phyloP scores from a whole-genome alignment of 768 basidiomycete genomes.

The Hydnomerulius pinastri region DNA sequence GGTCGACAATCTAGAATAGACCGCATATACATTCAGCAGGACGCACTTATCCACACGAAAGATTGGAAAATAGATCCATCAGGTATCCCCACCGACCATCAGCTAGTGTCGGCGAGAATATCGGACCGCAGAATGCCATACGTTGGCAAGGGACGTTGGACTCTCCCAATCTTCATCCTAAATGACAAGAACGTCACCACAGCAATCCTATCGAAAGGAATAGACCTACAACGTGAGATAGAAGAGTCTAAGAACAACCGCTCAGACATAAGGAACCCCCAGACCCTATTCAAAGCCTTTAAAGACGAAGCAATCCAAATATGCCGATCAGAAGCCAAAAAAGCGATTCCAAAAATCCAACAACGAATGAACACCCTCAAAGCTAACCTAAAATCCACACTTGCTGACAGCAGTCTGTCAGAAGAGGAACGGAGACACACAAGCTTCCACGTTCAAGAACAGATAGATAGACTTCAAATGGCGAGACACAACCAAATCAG shows the following conservation, averaged over 20 bases:
- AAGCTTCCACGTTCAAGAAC: background rate
- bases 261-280: background rate
- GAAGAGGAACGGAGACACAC: background rate
- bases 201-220: background rate
- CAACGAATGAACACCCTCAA: background rate
- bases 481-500: background rate
- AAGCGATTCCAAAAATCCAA: background rate
- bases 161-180: conserved; percentile 2
- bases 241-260: background rate
- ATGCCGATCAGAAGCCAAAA: background rate
- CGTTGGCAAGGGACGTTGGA: conserved; percentile 11
- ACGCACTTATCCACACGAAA: background rate
- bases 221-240: background rate
- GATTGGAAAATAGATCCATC: background rate
- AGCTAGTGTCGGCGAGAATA: conserved; percentile 1
- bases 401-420: no score
- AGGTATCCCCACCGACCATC: conserved; percentile 7
- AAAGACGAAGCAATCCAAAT: background rate
- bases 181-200: conserved; percentile 4
- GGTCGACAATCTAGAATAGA: no score
- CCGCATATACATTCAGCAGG: background rate
- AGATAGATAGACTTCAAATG: no score
- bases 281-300: background rate
- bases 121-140: conserved; percentile 10
- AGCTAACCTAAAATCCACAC: background rate